Evolutionary conservation across 495 filamentous ascomycete species (phyloP), one percentile per base, ranked within the genome.

Genomic region (Achaetomiella virescens): DNA sequence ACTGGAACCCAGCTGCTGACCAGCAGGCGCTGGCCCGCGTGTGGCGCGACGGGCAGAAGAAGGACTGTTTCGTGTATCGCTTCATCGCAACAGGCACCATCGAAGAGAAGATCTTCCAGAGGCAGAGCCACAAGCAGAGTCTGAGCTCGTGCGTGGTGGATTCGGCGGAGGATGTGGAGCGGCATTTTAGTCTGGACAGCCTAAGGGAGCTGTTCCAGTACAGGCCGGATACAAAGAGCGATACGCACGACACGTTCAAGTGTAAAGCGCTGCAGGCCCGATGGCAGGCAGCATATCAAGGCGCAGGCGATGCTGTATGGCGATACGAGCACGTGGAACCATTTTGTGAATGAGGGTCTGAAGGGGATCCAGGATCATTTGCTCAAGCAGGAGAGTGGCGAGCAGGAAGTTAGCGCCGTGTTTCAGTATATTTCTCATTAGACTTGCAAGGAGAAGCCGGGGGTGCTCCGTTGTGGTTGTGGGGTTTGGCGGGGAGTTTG

Each of bases 81-180:
- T 97, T 99, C 75, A 97, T 99, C 60, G 87, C 91, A 1, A 97
- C 95, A 0, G 93, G 95, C 1, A 95, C 93, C 0, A 99, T 99
- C 65, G 93, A 99, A 66, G 93, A 99, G 71, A 99, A 99, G 76
- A 97, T 99, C 66, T 99, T 99, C 78, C 95, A 97, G 72, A 84
- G 93, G 7, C 93, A 99, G 66, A 93, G 88, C 4, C 93, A 99
- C 77, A 99, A 99, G 70, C 95, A 97, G 70, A 92, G 89, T 0
- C 79, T 99, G 6, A 96, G 90, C 0, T 93, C 90, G 0, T 97
- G 93, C 67, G 95, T 99, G n/a, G 93, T 99, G 9, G 93, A 99
- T 69, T 88, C 86, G 6, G 93, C 89, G 9, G 91, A 97, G 68
- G 93, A 99, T 56, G 95, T 99, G 2, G 93, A 99, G 68, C 80